Percentiles rank a stretch among this genome's conserved stretches.
Conservation (phyloP, 108 stramenopile species). For the Skeletonema marinoi region DNA sequence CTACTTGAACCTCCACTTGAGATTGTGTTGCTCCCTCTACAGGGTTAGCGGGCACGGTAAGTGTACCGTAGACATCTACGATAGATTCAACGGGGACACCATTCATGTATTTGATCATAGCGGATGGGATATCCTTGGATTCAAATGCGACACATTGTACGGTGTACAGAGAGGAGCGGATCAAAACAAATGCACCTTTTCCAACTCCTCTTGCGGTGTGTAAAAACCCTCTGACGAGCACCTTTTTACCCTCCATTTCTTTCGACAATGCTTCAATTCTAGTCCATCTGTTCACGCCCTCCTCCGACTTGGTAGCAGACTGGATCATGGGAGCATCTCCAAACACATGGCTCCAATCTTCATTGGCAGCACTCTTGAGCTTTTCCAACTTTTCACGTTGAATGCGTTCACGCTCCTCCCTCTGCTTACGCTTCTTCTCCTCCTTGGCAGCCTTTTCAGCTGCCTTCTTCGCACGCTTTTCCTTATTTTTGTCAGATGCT, state of each 20-base stretch:
- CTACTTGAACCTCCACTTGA: constrained; percentile 91
- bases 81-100: constrained; percentile 90
- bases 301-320: constrained; percentile 48
- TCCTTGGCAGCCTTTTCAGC: constrained; percentile 85
- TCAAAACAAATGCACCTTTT: constrained; percentile 93
- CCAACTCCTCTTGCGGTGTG: constrained; percentile 86
- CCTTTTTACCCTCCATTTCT: constrained; percentile 71
- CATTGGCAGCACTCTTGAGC: constrained; percentile 71
- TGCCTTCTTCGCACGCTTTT: constrained; percentile 79
- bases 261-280: constrained; percentile 73
- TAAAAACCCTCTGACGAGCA: constrained; percentile 90
- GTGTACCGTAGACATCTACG: constrained; percentile 89
- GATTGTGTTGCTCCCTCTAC: constrained; percentile 93
- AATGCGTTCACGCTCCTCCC: constrained; percentile 77
- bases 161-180: constrained; percentile 91
- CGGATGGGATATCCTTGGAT: constrained; percentile 59
- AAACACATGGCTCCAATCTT: constrained; percentile 69
- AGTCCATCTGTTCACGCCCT: constrained; percentile 76
- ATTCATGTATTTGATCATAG: constrained; percentile 96
- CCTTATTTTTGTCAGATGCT: constrained; percentile 82
- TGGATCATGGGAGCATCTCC: constrained; percentile 91
- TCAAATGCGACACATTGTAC: constrained; percentile 95
- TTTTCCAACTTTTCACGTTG: constrained; percentile 85
- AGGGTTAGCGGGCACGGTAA: constrained; percentile 83
- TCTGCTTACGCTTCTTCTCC: constrained; percentile 84